Conservation (phyloP, 208 protist species). For the Trichomonas tenax region DNA sequence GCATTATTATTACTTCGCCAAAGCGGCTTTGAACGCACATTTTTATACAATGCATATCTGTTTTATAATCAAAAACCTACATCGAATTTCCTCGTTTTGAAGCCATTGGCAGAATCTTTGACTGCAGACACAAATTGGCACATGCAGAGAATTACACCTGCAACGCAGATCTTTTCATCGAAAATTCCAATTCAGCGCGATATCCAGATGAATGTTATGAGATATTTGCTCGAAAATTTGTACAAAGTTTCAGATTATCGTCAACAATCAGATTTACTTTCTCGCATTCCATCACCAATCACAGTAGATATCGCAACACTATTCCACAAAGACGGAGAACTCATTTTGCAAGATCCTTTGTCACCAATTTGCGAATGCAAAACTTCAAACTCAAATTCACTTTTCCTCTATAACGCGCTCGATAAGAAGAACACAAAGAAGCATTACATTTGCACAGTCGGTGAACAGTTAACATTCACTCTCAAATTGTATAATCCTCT, state of each 20-base stretch:
- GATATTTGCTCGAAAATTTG: neutral
- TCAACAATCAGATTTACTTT: neutral
- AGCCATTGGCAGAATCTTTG: neutral
- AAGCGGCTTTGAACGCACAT: neutral
- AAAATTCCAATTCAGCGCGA: neutral
- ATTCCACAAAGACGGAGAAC: neutral
- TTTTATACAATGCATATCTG: neutral
- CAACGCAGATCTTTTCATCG: neutral
- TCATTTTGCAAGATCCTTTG: neutral
- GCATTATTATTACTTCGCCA: neutral
- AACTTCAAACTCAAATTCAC: neutral
- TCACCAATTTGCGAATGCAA: neutral
- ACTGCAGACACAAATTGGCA: neutral
- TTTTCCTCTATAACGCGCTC: neutral
- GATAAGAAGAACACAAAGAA: neutral
- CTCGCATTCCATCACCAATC: neutral
- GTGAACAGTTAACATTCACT: neutral
- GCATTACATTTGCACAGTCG: neutral
- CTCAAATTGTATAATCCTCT: neutral
- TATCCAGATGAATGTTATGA: neutral
- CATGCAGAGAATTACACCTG: neutral
- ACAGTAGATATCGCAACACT: neutral
- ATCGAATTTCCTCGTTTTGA: neutral
- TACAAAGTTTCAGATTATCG: neutral
- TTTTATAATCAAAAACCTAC: neutral